Conservation (phyloP, 805 yeast species). For the Candida chauliodis region DNA sequence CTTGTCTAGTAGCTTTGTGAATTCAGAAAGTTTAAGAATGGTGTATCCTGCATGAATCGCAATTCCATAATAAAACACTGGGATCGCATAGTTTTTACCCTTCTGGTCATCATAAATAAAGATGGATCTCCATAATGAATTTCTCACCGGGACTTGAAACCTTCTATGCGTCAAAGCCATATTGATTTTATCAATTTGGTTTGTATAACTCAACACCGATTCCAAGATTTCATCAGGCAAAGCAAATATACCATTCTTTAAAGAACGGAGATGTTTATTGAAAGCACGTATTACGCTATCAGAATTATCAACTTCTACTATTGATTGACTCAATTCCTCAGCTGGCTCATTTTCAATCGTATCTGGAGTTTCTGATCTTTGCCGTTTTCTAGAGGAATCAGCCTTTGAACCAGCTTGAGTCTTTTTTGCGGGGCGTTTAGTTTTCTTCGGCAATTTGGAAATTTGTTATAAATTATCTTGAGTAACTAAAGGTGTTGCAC, state of each 20-base stretch:
- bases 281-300: too few species aligned
- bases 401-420: too few species aligned
- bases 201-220: conserved; percentile 1
- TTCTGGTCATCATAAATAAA: neutral
- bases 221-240: conserved; percentile 6
- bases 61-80: neutral
- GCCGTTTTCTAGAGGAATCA: too few species aligned
- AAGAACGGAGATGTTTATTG: neutral
- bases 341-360: too few species aligned
- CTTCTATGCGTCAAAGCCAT: neutral
- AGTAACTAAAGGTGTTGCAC: too few species aligned
- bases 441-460: too few species aligned
- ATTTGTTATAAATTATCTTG: too few species aligned
- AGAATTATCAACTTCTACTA: too few species aligned
- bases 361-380: too few species aligned
- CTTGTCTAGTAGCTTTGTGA: neutral
- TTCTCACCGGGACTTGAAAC: neutral
- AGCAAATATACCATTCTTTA: neutral
- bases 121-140: neutral
- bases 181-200: conserved; percentile 3
- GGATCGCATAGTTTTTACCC: neutral
- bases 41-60: neutral
- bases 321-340: too few species aligned
- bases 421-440: too few species aligned
- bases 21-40: neutral